Percentiles rank a stretch among this genome's conserved stretches.
Evolutionary conservation across 2,329 filamentous ascomycete genomes (phyloP).

Genomic region (Apiospora kogelbergensis): DNA sequence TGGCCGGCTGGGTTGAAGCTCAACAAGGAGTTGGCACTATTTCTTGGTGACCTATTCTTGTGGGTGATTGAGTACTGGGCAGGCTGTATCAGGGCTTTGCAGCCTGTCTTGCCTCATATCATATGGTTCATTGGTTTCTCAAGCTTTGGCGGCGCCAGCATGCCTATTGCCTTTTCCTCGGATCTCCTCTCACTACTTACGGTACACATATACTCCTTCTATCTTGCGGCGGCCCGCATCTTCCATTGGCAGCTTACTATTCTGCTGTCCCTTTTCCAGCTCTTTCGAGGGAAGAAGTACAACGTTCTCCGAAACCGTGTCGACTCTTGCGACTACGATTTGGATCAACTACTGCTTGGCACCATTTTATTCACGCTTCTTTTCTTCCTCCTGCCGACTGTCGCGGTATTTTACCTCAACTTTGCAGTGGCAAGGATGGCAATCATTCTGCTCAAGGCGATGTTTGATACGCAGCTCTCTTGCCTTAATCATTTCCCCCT

Average conservation of each 20-base stretch:
- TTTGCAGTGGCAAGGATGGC: conserved; percentile 93
- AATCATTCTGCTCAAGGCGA: conserved; percentile 90
- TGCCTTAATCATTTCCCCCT: conserved; percentile 97
- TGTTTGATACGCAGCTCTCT: conserved; percentile 86
- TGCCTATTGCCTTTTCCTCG: conserved; percentile 94
- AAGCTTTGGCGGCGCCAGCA: conserved; percentile 91
- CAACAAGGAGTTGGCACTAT: conserved; percentile 90
- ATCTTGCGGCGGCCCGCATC: conserved; percentile 92
- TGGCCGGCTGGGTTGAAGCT: conserved; percentile 94
- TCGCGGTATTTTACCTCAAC: conserved; percentile 94
- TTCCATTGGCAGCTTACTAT: conserved; percentile 99
- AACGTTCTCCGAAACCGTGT: conserved; percentile 97
- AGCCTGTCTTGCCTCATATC: conserved; percentile 78
- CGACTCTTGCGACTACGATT: conserved; percentile 97
- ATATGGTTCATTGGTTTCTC: conserved; percentile 94
- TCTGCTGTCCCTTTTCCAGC: conserved; percentile 94
- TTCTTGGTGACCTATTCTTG: conserved; percentile 90
- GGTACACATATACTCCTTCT: conserved; percentile 96
- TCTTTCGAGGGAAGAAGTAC: conserved; percentile 97
- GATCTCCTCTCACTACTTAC: conserved; percentile 90
- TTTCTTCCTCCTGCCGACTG: conserved; percentile 91
- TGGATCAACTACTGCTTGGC: conserved; percentile 92
- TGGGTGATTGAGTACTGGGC: conserved; percentile 99
- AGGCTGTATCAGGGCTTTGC: conserved; percentile 74
- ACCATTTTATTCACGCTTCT: conserved; percentile 95